Conservation (phyloP, 83 land plant species). For the Larix sibirica region DNA sequence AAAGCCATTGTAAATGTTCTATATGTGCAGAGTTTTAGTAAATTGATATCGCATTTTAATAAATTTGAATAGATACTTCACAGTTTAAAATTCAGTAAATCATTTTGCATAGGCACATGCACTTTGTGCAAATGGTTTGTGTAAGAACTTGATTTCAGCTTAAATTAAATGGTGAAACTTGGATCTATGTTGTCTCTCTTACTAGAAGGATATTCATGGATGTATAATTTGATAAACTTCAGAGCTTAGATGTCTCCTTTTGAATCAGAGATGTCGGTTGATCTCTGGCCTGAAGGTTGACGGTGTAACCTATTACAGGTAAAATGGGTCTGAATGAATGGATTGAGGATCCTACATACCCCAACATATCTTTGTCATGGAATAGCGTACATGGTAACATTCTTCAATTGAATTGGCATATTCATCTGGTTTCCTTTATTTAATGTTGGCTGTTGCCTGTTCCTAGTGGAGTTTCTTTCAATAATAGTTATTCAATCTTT, state of each 20-base stretch:
- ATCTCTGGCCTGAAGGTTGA: constrained; percentile 1
- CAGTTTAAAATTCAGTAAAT: no score
- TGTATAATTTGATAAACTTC: not conserved
- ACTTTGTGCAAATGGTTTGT: not conserved
- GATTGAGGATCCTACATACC: constrained; percentile 59
- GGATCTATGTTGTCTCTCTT: not conserved
- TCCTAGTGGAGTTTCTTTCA: not conserved
- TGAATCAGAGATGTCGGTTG: not conserved
- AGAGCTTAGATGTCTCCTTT: not conserved
- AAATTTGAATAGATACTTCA: not conserved
- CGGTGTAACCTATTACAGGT: constrained; percentile 29
- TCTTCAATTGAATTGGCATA: not conserved
- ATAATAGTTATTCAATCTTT: not conserved
- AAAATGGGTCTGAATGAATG: constrained; percentile 45
- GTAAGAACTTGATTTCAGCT: not conserved
- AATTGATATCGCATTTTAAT: not conserved
- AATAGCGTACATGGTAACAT: constrained; percentile 40
- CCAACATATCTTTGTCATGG: constrained; percentile 55
- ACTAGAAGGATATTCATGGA: not conserved
- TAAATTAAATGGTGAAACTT: not conserved
- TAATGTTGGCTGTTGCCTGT: not conserved
- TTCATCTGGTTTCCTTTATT: not conserved
- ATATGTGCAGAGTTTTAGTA: not conserved
- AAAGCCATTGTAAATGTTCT: not conserved
- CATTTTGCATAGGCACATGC: not conserved